A percentile compares a stretch with the other conserved stretches of the same genome.
Evolutionary conservation across 2,329 filamentous ascomycete species (phyloP).

Genomic region (Aspergillus brasiliensis): DNA sequence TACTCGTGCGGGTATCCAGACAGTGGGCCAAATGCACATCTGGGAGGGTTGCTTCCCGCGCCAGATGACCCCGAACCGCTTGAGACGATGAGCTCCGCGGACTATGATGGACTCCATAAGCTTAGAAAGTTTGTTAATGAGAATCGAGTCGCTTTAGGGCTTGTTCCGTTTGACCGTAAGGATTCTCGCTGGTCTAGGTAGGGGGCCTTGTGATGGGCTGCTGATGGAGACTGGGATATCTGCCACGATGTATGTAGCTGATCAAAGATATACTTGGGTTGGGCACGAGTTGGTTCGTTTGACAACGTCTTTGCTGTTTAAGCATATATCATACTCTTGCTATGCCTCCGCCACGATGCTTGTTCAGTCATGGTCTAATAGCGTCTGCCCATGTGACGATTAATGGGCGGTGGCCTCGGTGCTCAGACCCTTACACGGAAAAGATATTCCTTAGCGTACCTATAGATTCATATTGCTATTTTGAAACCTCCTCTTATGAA

Average conservation of each 20-base stretch:
- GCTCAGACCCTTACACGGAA: too few species aligned
- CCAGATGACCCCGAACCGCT: background rate
- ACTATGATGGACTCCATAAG: background rate
- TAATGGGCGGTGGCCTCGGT: too few species aligned
- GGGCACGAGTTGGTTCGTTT: background rate
- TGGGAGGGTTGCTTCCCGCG: accelerated
- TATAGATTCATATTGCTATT: too few species aligned
- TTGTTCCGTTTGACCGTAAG: background rate
- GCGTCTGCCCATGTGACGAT: too few species aligned
- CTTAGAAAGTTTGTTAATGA: background rate
- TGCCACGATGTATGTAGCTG: background rate
- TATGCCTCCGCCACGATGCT: too few species aligned
- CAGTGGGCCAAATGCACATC: background rate
- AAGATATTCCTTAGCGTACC: too few species aligned
- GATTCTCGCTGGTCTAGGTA: background rate
- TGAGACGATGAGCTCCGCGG: background rate
- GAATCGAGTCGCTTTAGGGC: background rate
- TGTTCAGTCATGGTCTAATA: too few species aligned
- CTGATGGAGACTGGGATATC: background rate
- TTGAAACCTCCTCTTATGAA: too few species aligned
- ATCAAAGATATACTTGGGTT: background rate
- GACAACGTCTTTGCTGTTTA: background rate
- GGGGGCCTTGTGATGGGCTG: background rate
- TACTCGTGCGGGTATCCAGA: background rate
- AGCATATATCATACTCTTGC: background rate